These are phyloP conservation scores for Alternaria infectoria DNA, from an alignment of 2,329 filamentous ascomycete genomes.

Conservation along the genomic window DNA sequence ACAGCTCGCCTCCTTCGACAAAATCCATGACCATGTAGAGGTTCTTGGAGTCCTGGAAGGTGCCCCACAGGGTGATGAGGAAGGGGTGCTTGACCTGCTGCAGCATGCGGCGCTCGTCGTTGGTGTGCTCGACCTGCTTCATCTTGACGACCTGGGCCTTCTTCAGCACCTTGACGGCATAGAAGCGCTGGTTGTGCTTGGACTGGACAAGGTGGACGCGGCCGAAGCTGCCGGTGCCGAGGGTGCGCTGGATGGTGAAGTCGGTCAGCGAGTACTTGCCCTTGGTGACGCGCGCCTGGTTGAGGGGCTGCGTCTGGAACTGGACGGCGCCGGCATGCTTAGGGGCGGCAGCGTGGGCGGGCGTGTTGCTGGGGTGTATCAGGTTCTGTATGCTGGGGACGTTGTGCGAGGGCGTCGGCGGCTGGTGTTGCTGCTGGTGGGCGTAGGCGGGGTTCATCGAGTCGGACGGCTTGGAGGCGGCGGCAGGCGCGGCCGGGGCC, in stretches of 20 bases:
- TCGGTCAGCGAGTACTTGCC: constrained; percentile 95
- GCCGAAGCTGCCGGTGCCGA: constrained; percentile 96
- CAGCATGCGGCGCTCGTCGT: constrained; percentile 95
- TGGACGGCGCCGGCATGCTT: constrained; percentile 48
- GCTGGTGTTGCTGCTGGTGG: constrained; percentile 8
- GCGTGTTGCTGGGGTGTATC: constrained; percentile 66
- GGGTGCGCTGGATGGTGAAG: constrained; percentile 86
- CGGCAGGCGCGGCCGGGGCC: constrained; percentile 19
- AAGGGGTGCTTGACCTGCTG: constrained; percentile 98
- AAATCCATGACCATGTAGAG: constrained; percentile 99
- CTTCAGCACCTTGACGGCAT: constrained; percentile 97
- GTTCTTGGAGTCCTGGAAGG: constrained; percentile 93
- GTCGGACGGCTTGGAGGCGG: constrained; percentile 45
- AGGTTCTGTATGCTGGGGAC: constrained; percentile 83
- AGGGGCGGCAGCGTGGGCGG: constrained; percentile 27
- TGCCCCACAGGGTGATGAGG: constrained; percentile 96
- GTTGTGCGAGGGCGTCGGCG: constrained; percentile 63
- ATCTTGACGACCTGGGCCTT: constrained; percentile 99
- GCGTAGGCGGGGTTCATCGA: constrained; percentile 50
- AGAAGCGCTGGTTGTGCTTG: constrained; percentile 97
- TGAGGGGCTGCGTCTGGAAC: constrained; percentile 45
- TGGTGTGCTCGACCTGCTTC: constrained; percentile 99
- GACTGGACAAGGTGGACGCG: constrained; percentile 96
- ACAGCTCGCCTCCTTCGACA: constrained; percentile 96
- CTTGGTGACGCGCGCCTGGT: constrained; percentile 74